Percentiles rank a stretch among this genome's conserved stretches.
Evolutionary conservation across 1,284 basidiomycete species (phyloP).

Genomic region (Pseudozyma tsukubaensis): DNA sequence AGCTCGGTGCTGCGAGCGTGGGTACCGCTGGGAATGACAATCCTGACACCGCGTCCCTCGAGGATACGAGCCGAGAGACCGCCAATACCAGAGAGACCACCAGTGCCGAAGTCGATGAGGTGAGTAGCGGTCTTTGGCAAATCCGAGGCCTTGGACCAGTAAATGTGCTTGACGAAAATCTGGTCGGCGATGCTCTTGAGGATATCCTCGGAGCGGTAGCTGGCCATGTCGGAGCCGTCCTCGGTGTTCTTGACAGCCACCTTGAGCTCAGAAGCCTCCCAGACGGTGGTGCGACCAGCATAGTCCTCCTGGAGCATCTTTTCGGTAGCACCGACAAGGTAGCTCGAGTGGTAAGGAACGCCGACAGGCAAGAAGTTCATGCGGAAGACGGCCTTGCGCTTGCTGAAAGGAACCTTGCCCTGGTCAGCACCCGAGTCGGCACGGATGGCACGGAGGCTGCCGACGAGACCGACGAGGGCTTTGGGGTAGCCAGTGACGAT

Average conservation of each 20-base stretch:
- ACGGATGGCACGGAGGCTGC: constrained; percentile 86
- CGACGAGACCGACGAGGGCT: constrained; percentile 92
- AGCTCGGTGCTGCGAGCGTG: constrained; percentile 60
- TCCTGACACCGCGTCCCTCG: constrained; percentile 90
- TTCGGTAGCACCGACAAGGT: constrained; percentile 82
- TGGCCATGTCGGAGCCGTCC: constrained; percentile 58
- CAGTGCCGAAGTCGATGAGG: constrained; percentile 92
- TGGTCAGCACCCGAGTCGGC: constrained; percentile 90
- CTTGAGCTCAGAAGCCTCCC: constrained; percentile 79
- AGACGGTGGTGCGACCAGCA: constrained; percentile 71
- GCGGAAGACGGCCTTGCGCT: constrained; percentile 92
- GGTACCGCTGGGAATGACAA: constrained; percentile 69
- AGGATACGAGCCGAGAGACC: constrained; percentile 88
- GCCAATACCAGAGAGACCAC: constrained; percentile 91
- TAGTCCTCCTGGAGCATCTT: constrained; percentile 82
- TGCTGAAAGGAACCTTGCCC: constrained; percentile 90
- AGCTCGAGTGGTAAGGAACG: constrained; percentile 93
- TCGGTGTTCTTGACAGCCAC: constrained; percentile 94
- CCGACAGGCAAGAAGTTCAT: constrained; percentile 92
- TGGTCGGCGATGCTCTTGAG: constrained; percentile 72
- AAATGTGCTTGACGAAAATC: constrained; percentile 90
- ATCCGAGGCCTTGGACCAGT: constrained; percentile 89
- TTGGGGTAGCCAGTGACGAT: constrained; percentile 93
- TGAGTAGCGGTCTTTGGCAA: constrained; percentile 87
- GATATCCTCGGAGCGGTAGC: constrained; percentile 43